Conservation (phyloP, 768 basidiomycete genomes). For the Suillus placidus region DNA sequence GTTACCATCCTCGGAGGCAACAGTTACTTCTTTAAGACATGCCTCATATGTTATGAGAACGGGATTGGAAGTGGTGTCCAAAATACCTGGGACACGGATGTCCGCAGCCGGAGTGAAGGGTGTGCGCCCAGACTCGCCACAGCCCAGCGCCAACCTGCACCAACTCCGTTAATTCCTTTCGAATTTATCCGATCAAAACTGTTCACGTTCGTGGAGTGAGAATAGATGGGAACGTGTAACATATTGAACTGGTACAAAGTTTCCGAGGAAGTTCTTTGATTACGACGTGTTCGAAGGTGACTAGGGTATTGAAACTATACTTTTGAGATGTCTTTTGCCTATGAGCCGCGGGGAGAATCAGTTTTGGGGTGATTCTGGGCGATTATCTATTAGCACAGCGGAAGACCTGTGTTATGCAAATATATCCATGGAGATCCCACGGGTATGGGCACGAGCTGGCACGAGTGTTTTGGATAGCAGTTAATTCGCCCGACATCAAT, state of each 20-base stretch:
- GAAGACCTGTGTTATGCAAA: not conserved
- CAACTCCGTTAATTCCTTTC: slow-evolving; percentile 7
- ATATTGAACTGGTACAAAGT: too few relatives aligned
- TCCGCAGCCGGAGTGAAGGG: slow-evolving; percentile 10
- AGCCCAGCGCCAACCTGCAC: slow-evolving; percentile 3
- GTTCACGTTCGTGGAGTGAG: slow-evolving; percentile 6
- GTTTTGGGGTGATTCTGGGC: not conserved
- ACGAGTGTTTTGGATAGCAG: slow-evolving; percentile 1
- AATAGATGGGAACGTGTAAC: not conserved
- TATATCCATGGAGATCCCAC: slow-evolving; percentile 8
- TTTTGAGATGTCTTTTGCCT: not conserved
- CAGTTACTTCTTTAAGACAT: slow-evolving; percentile 10
- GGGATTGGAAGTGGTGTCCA: not conserved
- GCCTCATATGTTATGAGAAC: slow-evolving; percentile 1
- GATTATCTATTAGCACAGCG: not conserved
- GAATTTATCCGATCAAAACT: not conserved
- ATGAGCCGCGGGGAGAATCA: not conserved
- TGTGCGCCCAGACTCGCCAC: slow-evolving; percentile 1
- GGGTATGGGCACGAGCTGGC: slow-evolving; percentile 4
- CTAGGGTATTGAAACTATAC: slow-evolving; percentile 4
- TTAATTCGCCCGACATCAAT: slow-evolving; percentile 7
- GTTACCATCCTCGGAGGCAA: slow-evolving; percentile 14
- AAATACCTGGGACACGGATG: slow-evolving; percentile 2
- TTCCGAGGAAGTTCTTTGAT: slow-evolving; percentile 7
- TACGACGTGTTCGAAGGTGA: not conserved